Base-by-base conservation (phyloP, 108 stramenopile species). In the Bacterosira constricta region DNA sequence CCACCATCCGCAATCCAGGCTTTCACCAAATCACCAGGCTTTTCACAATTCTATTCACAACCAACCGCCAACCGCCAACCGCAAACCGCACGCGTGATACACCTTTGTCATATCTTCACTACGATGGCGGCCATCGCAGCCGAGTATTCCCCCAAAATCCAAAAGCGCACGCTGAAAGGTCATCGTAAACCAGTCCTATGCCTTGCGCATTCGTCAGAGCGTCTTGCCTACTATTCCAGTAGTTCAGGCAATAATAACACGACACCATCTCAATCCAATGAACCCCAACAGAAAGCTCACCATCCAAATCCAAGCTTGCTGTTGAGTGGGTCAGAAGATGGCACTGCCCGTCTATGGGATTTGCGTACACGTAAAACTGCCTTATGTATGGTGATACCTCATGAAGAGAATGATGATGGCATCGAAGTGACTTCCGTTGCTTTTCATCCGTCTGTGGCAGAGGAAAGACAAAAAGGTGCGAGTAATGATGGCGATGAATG, bases 271-370 rank as follows among this genome's bases (percentile, higher is more conserved):
- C 1, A 2, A 50, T 29, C 29, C 27, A 27, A 26, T 18, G 44
- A 15, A 15, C 15, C 18, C 23, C 44, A 45, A 18, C 44, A 45
- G 15, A 26, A 3, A 4, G 17, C 2, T 52, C 51, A 54, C 15
- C 3, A 35, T 34, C 52, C 42, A 37, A 69, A 59, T 34, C 75
- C 79, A 1, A 56, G 66, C 45, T 68, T 88, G 44, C 61, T 92
- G 37, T 64, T 90, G 31, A 90, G 89, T 64, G 92, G 92, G 30
- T 90, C 92, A 2, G 87, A 88, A 59, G 92, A 93, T 85, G 83
- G 83, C 15, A 89, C 92, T 13, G 88, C 86, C 27, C 83, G 92
- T 1, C 71, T 93, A 4, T 93, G 92, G 92, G 89, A 90, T 73
- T 49, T 93, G 23, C 84, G 88, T 6, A 63, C 63, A 2, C 27